phyloP scores from a whole-genome alignment of 169 alveolate genomes.

The Plasmodium vivax region DNA sequence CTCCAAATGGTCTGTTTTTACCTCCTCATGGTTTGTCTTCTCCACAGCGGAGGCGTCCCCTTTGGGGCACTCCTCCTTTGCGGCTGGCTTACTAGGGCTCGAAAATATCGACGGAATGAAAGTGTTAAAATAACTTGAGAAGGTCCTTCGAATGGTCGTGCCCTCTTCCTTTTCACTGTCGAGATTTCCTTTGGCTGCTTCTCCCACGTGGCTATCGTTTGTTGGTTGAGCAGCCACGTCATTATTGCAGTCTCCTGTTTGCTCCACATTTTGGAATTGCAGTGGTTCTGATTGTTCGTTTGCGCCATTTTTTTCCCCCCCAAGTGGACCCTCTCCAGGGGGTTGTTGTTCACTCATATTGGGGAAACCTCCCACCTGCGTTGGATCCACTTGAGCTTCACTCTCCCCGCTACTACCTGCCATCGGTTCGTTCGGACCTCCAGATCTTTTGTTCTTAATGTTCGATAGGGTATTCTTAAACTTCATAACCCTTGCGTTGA shows the following conservation, averaged over 20 bases:
- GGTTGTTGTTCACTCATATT: not conserved
- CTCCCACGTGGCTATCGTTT: not conserved
- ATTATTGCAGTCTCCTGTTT: not conserved
- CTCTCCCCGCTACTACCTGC: not conserved
- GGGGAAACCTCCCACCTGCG: not conserved
- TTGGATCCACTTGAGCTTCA: not conserved
- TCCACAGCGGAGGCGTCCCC: not conserved
- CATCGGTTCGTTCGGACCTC: not conserved
- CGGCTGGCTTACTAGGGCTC: not conserved
- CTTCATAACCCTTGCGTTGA: not conserved
- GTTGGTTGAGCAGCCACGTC: not conserved
- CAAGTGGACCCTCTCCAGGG: not conserved
- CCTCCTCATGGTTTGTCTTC: not conserved
- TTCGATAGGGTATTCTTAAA: not conserved
- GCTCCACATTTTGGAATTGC: not conserved
- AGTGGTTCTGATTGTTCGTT: not conserved
- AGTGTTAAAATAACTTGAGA: conserved; percentile 7
- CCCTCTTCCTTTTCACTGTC: not conserved
- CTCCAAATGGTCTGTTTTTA: not conserved
- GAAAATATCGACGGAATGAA: conserved; percentile 37
- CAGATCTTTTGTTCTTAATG: not conserved
- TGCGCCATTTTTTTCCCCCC: not conserved
- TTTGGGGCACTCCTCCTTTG: not conserved
- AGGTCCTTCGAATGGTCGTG: not conserved
- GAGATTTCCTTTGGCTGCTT: not conserved